Evolutionary conservation across 192 early-diverging fungal genomes (phyloP).

Genomic region (Backusella tuberculispora): DNA sequence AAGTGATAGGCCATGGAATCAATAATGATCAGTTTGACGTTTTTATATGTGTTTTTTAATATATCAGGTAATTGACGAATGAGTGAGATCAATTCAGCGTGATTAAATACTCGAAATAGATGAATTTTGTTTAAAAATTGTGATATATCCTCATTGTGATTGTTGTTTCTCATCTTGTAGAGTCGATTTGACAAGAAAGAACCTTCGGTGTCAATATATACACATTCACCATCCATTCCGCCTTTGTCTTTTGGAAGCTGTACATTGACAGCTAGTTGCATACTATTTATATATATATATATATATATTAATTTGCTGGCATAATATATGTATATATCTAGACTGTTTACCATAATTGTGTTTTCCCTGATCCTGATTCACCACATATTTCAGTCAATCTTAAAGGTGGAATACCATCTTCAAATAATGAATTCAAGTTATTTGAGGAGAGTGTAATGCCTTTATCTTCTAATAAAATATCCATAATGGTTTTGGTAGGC

Average conservation of each 20-base stretch:
- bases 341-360: slow-evolving; percentile 27
- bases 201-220: slow-evolving; percentile 36
- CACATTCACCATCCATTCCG: slow-evolving; percentile 7
- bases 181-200: neutral
- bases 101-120: slow-evolving; percentile 19
- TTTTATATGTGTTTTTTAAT: neutral
- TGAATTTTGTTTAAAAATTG: slow-evolving; percentile 12
- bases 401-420: neutral
- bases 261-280: slow-evolving; percentile 29
- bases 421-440: neutral
- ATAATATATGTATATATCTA: neutral
- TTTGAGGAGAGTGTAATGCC: neutral
- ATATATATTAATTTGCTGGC: neutral
- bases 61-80: slow-evolving; percentile 16
- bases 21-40: slow-evolving; percentile 21
- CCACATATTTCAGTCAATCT: slow-evolving; percentile 24
- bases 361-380: slow-evolving; percentile 30
- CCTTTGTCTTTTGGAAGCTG: slow-evolving; percentile 6
- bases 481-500: neutral
- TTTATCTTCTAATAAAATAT: neutral
- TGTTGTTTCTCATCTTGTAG: neutral
- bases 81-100: slow-evolving; percentile 15
- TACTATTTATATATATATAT: neutral
- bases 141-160: neutral
- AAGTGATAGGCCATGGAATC: slow-evolving; percentile 28